These are phyloP conservation scores for Hemisphaericaspora xylanilytica DNA, from an alignment of 1,139 yeast genomes.

Conservation along the genomic window DNA sequence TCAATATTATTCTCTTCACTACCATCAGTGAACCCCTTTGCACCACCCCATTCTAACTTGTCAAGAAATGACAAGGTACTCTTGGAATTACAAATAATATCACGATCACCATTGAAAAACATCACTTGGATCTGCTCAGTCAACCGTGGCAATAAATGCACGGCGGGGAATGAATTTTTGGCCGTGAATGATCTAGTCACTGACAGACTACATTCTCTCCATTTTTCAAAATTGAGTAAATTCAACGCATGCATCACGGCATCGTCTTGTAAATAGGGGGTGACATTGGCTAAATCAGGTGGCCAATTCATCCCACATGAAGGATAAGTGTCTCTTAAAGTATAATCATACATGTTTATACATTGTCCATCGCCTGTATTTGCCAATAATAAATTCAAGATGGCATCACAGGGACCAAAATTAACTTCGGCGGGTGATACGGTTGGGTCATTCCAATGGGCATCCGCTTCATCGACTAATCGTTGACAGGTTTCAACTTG, in stretches of 20 bases:
- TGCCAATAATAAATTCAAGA: slow-evolving; percentile 41
- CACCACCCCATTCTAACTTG: slow-evolving; percentile 67
- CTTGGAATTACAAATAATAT: slow-evolving; percentile 78
- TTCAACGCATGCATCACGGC: slow-evolving; percentile 62
- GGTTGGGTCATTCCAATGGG: slow-evolving; percentile 23
- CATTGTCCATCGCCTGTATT: slow-evolving; percentile 51
- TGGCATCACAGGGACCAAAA: slow-evolving; percentile 46
- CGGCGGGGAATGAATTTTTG: slow-evolving; percentile 55
- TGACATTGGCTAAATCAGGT: slow-evolving; percentile 56
- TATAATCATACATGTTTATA: slow-evolving; percentile 78
- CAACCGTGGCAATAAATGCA: slow-evolving; percentile 62
- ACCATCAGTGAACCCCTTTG: slow-evolving; percentile 46
- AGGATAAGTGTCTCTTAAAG: slow-evolving; percentile 70
- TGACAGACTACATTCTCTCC: slow-evolving; percentile 74
- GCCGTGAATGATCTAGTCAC: slow-evolving; percentile 59
- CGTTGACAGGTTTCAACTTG: slow-evolving; percentile 66
- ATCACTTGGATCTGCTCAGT: slow-evolving; percentile 61
- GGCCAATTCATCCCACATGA: slow-evolving; percentile 98
- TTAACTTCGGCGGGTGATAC: slow-evolving; percentile 26
- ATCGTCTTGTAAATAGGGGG: slow-evolving; percentile 55
- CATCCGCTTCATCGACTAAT: slow-evolving; percentile 35
- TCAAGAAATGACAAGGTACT: slow-evolving; percentile 72
- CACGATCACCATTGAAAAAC: slow-evolving; percentile 85
- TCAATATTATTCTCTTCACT: slow-evolving; percentile 26
- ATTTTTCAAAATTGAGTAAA: slow-evolving; percentile 41